A percentile compares a stretch with the other conserved stretches of the same genome.
Evolutionary conservation across 2,329 filamentous ascomycete species (phyloP).

Genomic region (Gyromitra esculenta): DNA sequence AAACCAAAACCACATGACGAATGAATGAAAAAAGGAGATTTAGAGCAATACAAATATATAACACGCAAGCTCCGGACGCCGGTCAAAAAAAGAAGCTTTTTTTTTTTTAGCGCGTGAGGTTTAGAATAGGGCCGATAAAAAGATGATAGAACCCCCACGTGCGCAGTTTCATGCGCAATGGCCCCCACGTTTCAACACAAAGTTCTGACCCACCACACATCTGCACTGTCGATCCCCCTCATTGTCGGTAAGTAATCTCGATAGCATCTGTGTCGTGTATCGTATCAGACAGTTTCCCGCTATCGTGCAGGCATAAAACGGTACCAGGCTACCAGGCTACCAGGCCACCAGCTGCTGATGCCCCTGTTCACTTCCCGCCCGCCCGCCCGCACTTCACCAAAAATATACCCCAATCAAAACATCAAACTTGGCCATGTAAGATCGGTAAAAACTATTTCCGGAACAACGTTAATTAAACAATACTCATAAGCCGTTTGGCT

Average conservation of each 20-base stretch:
- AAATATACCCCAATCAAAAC: constrained; percentile 33
- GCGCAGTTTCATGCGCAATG: constrained; percentile 28
- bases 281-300: constrained; percentile 45
- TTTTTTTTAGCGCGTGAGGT: not conserved
- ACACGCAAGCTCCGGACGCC: constrained; percentile 38
- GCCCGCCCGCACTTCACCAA: constrained; percentile 36
- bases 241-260: constrained; percentile 39
- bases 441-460: constrained; percentile 50
- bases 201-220: constrained; percentile 34
- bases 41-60: constrained; percentile 13
- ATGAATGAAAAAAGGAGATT: constrained; percentile 16
- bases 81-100: constrained; percentile 14
- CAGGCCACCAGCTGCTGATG: constrained; percentile 20
- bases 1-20: constrained; percentile 11
- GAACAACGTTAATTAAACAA: constrained; percentile 31
- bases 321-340: constrained; percentile 25
- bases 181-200: constrained; percentile 44
- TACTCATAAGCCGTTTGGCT: not conserved
- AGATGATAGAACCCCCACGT: constrained; percentile 36
- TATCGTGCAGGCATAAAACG: constrained; percentile 36
- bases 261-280: constrained; percentile 46
- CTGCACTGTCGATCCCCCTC: constrained; percentile 48
- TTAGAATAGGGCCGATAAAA: constrained; percentile 20
- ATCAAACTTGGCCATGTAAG: constrained; percentile 48
- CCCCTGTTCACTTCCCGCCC: constrained; percentile 31